Percentiles rank a stretch among this genome's conserved stretches.
phyloP scores from a whole-genome alignment of 495 filamentous ascomycete genomes.

The Aspergillus cavernicola region DNA sequence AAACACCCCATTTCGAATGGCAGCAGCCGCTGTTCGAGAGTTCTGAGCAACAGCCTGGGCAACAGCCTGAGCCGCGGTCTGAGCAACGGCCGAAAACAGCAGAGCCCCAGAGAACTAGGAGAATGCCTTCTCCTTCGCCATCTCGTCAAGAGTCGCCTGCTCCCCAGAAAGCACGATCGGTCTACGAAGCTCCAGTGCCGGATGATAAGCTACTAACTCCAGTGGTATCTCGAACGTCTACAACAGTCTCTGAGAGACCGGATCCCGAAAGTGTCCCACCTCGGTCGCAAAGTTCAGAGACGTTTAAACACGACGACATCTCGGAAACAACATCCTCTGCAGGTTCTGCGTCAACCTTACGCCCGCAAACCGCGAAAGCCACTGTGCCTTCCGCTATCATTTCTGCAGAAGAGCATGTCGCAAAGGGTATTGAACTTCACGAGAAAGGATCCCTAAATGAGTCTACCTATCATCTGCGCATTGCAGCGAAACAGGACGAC shows the following conservation, averaged over 20 bases:
- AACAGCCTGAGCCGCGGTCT: too few species aligned
- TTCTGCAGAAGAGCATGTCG: slow-evolving; percentile 80
- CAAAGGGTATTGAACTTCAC: slow-evolving; percentile 82
- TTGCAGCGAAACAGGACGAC: slow-evolving; percentile 79
- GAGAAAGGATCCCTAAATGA: slow-evolving; percentile 81
- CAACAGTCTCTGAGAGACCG: slow-evolving; percentile 19
- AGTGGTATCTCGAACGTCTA: slow-evolving; percentile 16
- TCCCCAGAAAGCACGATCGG: slow-evolving; percentile 36
- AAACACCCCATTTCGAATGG: slow-evolving; percentile 58
- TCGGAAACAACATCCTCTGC: slow-evolving; percentile 55
- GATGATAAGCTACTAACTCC: slow-evolving; percentile 16
- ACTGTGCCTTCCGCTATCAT: slow-evolving; percentile 48
- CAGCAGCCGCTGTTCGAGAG: slow-evolving; percentile 52
- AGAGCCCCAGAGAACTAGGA: slow-evolving; percentile 31
- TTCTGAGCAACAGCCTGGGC: slow-evolving; percentile 29
- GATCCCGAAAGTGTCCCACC: slow-evolving; percentile 34
- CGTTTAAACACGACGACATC: slow-evolving; percentile 31
- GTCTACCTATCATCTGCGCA: slow-evolving; percentile 90
- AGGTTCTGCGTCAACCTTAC: slow-evolving; percentile 63
- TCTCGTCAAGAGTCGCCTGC: slow-evolving; percentile 17
- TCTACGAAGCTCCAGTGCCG: slow-evolving; percentile 29
- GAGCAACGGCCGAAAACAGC: slow-evolving; percentile 32
- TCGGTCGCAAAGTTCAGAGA: slow-evolving; percentile 1
- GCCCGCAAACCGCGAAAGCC: slow-evolving; percentile 49
- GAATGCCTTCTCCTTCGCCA: slow-evolving; percentile 35